Conservation (phyloP, 805 yeast species). For the Metschnikowia kofuensis region DNA sequence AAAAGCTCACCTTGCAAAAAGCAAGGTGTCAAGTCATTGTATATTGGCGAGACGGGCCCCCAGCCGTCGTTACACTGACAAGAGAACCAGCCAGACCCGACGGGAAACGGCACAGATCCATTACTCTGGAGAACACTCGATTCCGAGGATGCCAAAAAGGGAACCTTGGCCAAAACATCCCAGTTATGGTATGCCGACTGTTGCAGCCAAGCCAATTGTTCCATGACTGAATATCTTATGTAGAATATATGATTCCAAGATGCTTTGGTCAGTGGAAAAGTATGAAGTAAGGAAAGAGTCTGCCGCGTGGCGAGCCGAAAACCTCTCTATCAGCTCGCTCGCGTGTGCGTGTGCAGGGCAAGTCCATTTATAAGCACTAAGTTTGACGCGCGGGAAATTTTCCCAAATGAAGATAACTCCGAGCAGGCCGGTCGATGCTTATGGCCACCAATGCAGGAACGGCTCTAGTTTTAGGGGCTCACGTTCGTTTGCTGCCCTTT, state of each 20-base stretch:
- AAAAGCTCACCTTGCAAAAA: conserved; percentile 53
- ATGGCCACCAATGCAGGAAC: no score
- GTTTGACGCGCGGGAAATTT: not conserved
- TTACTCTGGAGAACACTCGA: conserved; percentile 1
- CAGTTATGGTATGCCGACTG: conserved; percentile 13
- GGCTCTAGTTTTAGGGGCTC: no score
- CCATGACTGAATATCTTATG: conserved; percentile 7
- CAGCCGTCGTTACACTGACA: conserved; percentile 45
- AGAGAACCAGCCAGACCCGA: conserved; percentile 21
- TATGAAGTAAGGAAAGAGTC: not conserved
- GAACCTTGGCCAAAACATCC: conserved; percentile 15
- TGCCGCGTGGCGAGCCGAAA: not conserved
- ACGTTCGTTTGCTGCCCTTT: no score
- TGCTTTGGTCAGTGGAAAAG: not conserved
- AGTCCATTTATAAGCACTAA: conserved; percentile 1
- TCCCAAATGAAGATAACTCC: not conserved
- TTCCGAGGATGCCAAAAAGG: conserved; percentile 9
- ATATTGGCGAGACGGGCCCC: conserved; percentile 34
- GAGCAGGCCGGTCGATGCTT: not conserved
- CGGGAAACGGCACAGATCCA: conserved; percentile 2
- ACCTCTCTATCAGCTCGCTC: not conserved
- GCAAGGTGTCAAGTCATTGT: conserved; percentile 60
- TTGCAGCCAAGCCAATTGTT: conserved; percentile 17
- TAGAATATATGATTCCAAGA: not conserved
- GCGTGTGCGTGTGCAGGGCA: not conserved